Conservation (phyloP, 2,329 filamentous ascomycete species). For the Hyphodiscus sp. region DNA sequence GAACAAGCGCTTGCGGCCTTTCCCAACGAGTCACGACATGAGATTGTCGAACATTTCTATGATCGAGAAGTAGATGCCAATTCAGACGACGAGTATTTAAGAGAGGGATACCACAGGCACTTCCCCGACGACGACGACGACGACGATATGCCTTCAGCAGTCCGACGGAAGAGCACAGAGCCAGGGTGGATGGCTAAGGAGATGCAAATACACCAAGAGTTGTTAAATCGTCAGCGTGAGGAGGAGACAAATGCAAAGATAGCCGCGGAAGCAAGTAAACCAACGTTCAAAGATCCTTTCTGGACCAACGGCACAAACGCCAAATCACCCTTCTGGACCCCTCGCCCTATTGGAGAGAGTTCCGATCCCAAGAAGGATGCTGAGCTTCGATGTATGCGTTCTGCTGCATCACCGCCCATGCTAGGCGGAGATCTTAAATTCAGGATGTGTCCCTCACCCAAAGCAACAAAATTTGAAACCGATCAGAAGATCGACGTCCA, state of each 20-base stretch:
- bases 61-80: slow-evolving; percentile 27
- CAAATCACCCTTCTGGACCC: slow-evolving; percentile 15
- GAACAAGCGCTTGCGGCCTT: slow-evolving; percentile 72
- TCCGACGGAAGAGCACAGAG: slow-evolving; percentile 26
- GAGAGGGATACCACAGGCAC: slow-evolving; percentile 26
- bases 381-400: slow-evolving; percentile 46
- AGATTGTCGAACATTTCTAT: slow-evolving; percentile 32
- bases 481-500: slow-evolving; percentile 56
- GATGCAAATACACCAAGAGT: slow-evolving; percentile 31
- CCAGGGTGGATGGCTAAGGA: slow-evolving; percentile 29
- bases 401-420: slow-evolving; percentile 71
- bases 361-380: slow-evolving; percentile 21
- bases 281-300: slow-evolving; percentile 28
- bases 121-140: slow-evolving; percentile 21
- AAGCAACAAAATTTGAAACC: slow-evolving; percentile 76
- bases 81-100: slow-evolving; percentile 27
- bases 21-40: slow-evolving; percentile 52
- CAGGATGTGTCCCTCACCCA: slow-evolving; percentile 74
- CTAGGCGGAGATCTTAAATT: slow-evolving; percentile 76
- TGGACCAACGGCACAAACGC: slow-evolving; percentile 31
- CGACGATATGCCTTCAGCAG: slow-evolving; percentile 6
- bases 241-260: slow-evolving; percentile 29
- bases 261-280: slow-evolving; percentile 28
- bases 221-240: slow-evolving; percentile 26
- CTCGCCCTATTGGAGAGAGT: background rate